Evolutionary conservation across 2,329 filamentous ascomycete genomes (phyloP), one percentile per base, ranked within the genome.

Genomic region (Penicillium sclerotiorum): DNA sequence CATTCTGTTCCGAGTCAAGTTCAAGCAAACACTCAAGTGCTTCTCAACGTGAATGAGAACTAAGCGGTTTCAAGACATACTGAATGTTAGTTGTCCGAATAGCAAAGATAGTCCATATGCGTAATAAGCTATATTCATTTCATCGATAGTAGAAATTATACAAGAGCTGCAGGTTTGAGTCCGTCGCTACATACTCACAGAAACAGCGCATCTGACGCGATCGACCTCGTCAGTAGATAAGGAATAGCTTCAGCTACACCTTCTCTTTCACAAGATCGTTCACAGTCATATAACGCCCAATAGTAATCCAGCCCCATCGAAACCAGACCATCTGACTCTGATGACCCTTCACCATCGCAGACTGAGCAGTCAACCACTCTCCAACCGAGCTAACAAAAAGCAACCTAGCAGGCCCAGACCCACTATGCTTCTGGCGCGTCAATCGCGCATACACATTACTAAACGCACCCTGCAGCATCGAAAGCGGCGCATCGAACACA

Each of bases 241-340:
- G n/a, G n/a, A n/a, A n/a, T n/a, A n/a, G n/a, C n/a, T n/a, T n/a
- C 36, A 4, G 2, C 57, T 60, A 67, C 44, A 77, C 60, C 60
- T 78, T 80, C 69, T 83, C 83, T 63, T 78, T 77, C 65, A 78
- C 81, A 72, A 99, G 68, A 69, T 97, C 92, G 72, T 99, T 99
- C 25, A 97, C 82, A 49, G 91, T 82, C 94, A 99, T 97, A 73
- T 97, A 99, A 53, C 94, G 80, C 64, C 91, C 94, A 49, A 96
- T 69, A 0, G 83, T 80, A 66, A 99, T 96, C 91, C 92, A 99
- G 2, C 91, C 90, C 82, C 91, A 97, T 7, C 94, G 84, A 68
- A 97, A 99, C 94, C 94, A 99, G 30, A 89, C 84, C 94, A 99
- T 99, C 80, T 99, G 94, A 71, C 91, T 96, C 73, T 85, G 79